Percentiles rank a stretch among this genome's conserved stretches.
Conservation (phyloP, 371 early-diverging fungal species). For the Mucor mucedo region DNA sequence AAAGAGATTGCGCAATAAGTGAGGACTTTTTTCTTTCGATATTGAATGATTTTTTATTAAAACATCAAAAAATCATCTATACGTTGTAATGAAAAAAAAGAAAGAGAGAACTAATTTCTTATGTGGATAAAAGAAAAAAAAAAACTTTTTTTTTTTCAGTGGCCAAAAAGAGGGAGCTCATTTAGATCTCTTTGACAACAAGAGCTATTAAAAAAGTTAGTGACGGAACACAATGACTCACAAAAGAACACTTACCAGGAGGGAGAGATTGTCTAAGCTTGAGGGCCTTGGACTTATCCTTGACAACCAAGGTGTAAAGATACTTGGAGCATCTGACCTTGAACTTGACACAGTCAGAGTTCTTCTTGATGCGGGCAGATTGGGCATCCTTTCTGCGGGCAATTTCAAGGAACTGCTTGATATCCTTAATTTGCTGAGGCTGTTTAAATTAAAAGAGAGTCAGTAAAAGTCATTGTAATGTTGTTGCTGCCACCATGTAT, state of each 20-base stretch:
- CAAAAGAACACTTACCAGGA: slow-evolving; percentile 62
- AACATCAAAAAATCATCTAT: not conserved
- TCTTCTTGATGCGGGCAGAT: slow-evolving; percentile 97
- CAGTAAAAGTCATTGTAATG: not conserved
- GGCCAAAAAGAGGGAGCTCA: not conserved
- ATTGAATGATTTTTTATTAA: not conserved
- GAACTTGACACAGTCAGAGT: slow-evolving; percentile 94
- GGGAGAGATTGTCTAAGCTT: slow-evolving; percentile 95
- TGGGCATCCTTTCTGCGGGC: slow-evolving; percentile 96
- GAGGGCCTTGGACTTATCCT: slow-evolving; percentile 95
- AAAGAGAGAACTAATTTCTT: not conserved
- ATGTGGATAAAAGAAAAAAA: not conserved
- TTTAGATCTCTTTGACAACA: slow-evolving; percentile 48
- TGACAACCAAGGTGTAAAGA: slow-evolving; percentile 96
- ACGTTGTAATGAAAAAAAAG: not conserved
- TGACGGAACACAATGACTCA: not conserved
- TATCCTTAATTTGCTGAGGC: slow-evolving; percentile 98
- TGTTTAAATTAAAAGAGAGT: slow-evolving; percentile 29
- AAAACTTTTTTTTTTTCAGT: slow-evolving; percentile 13
- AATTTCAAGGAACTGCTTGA: slow-evolving; percentile 97
- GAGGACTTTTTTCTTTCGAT: not conserved
- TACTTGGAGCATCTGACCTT: slow-evolving; percentile 98
- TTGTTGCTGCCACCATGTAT: too few species aligned
- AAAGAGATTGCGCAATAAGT: slow-evolving; percentile 16
- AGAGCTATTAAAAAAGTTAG: slow-evolving; percentile 32